Base-by-base conservation (phyloP, 805 yeast species). In the Ogataea glucozyma region DNA sequence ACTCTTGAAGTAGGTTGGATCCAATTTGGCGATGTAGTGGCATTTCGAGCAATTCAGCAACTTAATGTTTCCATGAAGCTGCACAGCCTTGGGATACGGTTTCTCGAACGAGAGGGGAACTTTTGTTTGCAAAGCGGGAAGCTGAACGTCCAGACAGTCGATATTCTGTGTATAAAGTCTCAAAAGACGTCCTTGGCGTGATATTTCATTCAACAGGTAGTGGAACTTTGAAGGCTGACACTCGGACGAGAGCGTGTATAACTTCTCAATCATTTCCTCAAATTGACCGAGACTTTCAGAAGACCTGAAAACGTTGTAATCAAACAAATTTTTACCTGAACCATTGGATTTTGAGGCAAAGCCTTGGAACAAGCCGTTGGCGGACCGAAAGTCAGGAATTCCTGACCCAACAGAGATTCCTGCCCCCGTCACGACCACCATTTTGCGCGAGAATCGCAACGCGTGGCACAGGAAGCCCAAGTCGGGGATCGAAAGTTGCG, bases 331-430 rank as follows among this genome's bases (percentile, higher is more conserved):
- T 58, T 52, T 77, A 59, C 75, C 77, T 16, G 73, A 72, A 8
- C 73, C 71, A 31, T 66, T 65, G 10, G 73, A 58, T 33, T 61
- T 61, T 1, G 62, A 43, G 7, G 71, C 59, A 29, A 79, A 61
- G 11, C 78, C 76, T 42, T 78, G 76, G 58, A 89, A 87, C 36
- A 89, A 71, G 1, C 96, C 96, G 46, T 80, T 69, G 1, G 88
- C 76, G 6, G 95, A 85, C 58, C 97, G 68, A 58, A 88, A 66
- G 52, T 66, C 71, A 3, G 96, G 96, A 29, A 88, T 89, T 4
- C 97, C 97, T 1, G 95, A 88, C 21, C 85, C 84, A 41, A 90
- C 93, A 10, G 96, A 87, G 14, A 87, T 78, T 3, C 97, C 97
- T 13, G 97, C 97, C 9, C 97, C 97, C 1, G 90, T 78, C 21